Evolutionary conservation across 129 eudicot species (phyloP).

Genomic region (Escallonia rubra): DNA sequence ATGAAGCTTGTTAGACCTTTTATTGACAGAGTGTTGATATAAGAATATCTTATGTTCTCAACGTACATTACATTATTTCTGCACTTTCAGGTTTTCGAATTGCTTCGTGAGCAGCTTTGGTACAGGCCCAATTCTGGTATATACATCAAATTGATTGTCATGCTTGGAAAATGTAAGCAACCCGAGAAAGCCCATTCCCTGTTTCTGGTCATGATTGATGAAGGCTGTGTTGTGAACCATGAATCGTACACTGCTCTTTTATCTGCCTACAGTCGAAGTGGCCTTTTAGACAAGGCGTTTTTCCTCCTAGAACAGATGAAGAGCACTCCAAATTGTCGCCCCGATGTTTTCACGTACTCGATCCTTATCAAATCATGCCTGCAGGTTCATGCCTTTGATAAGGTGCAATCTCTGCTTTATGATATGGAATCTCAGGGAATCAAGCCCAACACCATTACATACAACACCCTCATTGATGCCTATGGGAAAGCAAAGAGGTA

Average conservation of each 20-base stretch:
- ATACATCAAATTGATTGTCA: constrained; percentile 84
- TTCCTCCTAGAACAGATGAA: constrained; percentile 73
- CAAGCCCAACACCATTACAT: constrained; percentile 81
- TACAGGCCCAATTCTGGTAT: constrained; percentile 76
- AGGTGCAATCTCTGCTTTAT: constrained; percentile 55
- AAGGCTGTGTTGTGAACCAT: constrained; percentile 68
- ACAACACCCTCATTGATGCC: constrained; percentile 89
- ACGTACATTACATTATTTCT: neutral
- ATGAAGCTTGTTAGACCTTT: no score
- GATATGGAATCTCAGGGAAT: constrained; percentile 80
- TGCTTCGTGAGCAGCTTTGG: constrained; percentile 94
- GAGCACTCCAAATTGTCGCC: constrained; percentile 54
- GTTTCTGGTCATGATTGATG: constrained; percentile 75
- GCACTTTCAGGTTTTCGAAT: constrained; percentile 77
- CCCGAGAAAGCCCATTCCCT: constrained; percentile 77
- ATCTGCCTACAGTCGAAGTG: constrained; percentile 91
- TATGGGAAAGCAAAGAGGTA: constrained; percentile 91
- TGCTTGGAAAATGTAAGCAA: constrained; percentile 98
- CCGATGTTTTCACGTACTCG: constrained; percentile 90
- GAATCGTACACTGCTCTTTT: constrained; percentile 90
- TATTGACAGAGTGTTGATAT: no score
- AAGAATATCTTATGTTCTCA: no score
- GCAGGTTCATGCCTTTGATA: constrained; percentile 64
- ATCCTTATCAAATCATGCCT: constrained; percentile 88
- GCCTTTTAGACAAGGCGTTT: constrained; percentile 68